These are phyloP conservation scores for Komagataella populi DNA, from an alignment of 805 yeast genomes.

Conservation along the genomic window DNA sequence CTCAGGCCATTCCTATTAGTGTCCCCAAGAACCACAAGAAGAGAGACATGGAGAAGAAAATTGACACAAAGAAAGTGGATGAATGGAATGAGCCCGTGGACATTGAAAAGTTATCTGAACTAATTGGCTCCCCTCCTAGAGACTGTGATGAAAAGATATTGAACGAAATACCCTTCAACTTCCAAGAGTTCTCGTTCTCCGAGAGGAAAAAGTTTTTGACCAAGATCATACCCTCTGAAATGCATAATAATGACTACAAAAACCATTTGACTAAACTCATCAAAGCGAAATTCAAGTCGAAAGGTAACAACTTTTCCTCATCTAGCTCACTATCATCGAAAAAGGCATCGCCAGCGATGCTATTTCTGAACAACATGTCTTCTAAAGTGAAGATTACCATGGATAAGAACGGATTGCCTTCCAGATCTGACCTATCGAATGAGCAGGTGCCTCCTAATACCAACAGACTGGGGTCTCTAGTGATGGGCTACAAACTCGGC, in stretches of 20 bases:
- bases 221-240: constrained; percentile 13
- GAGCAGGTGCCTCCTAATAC: constrained; percentile 12
- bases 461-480: constrained; percentile 57
- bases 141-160: constrained; percentile 26
- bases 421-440: background rate
- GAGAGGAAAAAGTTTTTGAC: constrained; percentile 26
- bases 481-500: constrained; percentile 50
- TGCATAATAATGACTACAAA: constrained; percentile 13
- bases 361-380: constrained; percentile 1
- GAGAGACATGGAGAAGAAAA: background rate
- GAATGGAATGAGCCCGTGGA: background rate
- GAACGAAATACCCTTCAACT: constrained; percentile 32
- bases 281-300: constrained; percentile 6
- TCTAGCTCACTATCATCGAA: background rate
- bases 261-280: constrained; percentile 17
- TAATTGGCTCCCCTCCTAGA: constrained; percentile 13
- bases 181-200: constrained; percentile 36
- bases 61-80: background rate
- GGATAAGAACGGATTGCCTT: background rate
- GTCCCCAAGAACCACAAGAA: constrained; percentile 2
- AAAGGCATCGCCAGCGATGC: constrained; percentile 1
- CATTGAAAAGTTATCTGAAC: background rate
- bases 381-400: background rate
- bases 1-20: constrained; percentile 15
- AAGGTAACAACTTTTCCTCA: background rate